Conservation (phyloP, 495 filamentous ascomycete species). For the Recurvomyces mirabilis region DNA sequence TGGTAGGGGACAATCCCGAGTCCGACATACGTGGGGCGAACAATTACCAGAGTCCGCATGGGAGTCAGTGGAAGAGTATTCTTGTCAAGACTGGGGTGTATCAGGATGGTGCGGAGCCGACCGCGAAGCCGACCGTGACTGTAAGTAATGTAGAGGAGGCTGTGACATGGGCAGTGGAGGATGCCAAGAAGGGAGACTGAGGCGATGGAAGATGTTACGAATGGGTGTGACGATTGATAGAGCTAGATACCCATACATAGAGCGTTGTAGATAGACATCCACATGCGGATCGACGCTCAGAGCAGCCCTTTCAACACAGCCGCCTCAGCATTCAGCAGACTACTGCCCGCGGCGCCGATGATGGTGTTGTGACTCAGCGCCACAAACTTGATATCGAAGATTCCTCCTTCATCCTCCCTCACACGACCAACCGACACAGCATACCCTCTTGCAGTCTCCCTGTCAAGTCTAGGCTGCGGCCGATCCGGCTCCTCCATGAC, state of each 20-base stretch:
- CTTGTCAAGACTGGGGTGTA: conserved; percentile 82
- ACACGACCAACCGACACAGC: conserved; percentile 33
- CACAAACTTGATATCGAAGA: conserved; percentile 37
- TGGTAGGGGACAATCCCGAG: conserved; percentile 96
- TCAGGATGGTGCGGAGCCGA: conserved; percentile 42
- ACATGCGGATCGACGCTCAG: conserved; percentile 14
- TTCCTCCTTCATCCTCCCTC: conserved; percentile 33
- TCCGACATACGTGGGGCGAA: conserved; percentile 90
- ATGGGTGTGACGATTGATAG: not conserved
- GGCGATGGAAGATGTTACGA: not conserved
- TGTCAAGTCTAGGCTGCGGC: conserved; percentile 34
- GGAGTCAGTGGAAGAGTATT: conserved; percentile 67
- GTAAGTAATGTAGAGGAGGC: conserved; percentile 58
- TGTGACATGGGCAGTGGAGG: conserved; percentile 51
- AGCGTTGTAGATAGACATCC: not conserved
- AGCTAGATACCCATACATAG: not conserved
- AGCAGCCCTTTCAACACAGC: conserved; percentile 72
- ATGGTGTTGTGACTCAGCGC: conserved; percentile 48
- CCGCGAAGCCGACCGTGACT: conserved; percentile 45
- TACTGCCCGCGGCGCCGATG: conserved; percentile 88
- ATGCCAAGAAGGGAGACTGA: conserved; percentile 12
- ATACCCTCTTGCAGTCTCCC: conserved; percentile 35
- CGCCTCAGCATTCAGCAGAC: conserved; percentile 87
- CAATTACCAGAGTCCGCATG: conserved; percentile 48
- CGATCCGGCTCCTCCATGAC: conserved; percentile 36